These are phyloP conservation scores for Huiozyma sinensis DNA, from an alignment of 805 yeast genomes.

Conservation along the genomic window DNA sequence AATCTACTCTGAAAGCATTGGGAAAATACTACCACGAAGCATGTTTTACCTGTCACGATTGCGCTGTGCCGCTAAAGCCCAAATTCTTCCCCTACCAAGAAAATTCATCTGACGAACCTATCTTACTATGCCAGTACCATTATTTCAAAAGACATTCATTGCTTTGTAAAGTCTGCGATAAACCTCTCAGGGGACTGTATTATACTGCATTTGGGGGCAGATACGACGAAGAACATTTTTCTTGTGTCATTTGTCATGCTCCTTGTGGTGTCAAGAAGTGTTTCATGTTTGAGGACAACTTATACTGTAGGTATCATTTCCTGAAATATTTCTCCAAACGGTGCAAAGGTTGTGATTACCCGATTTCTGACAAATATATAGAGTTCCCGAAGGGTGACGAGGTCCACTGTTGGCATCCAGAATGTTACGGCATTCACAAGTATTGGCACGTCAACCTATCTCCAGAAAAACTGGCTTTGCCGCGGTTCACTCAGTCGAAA, in stretches of 20 bases:
- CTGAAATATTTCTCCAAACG: conserved; percentile 75
- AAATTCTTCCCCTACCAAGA: conserved; percentile 77
- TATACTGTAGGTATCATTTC: conserved; percentile 88
- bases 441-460: conserved; percentile 86
- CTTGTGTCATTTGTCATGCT: conserved; percentile 75
- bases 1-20: conserved; percentile 68
- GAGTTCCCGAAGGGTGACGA: conserved; percentile 85
- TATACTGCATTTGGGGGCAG: conserved; percentile 87
- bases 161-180: conserved; percentile 77
- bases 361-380: conserved; percentile 89
- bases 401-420: conserved; percentile 97
- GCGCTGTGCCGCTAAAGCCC: conserved; percentile 69
- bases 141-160: conserved; percentile 78
- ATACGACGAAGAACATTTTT: conserved; percentile 91
- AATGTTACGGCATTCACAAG: conserved; percentile 94
- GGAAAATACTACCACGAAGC: conserved; percentile 72
- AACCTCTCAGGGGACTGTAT: conserved; percentile 82
- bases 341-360: conserved; percentile 88
- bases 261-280: conserved; percentile 87
- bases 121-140: conserved; percentile 82
- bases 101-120: conserved; percentile 29
- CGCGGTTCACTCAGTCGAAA: conserved; percentile 20
- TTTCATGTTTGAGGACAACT: conserved; percentile 72
- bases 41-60: conserved; percentile 80
- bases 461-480: conserved; percentile 45